Percentiles rank a stretch among this genome's conserved stretches.
Conservation (phyloP, 768 basidiomycete genomes). For the Sporobolomyces roseus region DNA sequence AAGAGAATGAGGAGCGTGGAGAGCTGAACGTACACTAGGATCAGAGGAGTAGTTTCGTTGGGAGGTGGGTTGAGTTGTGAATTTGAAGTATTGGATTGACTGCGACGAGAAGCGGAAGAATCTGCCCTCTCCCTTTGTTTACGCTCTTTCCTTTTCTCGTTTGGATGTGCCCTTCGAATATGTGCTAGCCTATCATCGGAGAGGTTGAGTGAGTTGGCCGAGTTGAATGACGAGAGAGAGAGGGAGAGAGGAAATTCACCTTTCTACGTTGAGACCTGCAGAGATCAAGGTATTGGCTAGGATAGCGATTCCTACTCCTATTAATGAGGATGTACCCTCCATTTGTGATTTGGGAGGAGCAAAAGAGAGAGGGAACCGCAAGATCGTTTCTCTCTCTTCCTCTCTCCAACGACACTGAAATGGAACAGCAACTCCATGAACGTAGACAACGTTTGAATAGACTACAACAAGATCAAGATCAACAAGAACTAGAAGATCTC, state of each 20-base stretch:
- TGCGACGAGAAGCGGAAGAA: too few relatives aligned
- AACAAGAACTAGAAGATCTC: neutral
- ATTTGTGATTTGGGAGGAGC: neutral
- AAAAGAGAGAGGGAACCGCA: neutral
- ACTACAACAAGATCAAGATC: neutral
- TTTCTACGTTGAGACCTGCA: conserved; percentile 80
- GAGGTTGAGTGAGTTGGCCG: neutral
- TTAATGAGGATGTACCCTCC: conserved; percentile 46
- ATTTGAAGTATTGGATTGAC: too few relatives aligned
- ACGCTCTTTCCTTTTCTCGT: neutral
- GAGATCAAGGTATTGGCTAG: conserved; percentile 83
- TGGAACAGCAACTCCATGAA: neutral
- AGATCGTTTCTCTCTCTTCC: neutral
- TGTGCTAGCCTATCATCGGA: conserved; percentile 58
- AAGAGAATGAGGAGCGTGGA: too few relatives aligned
- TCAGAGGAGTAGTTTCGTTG: neutral
- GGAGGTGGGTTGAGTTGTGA: too few relatives aligned
- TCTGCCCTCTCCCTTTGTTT: neutral
- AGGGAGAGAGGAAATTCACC: neutral
- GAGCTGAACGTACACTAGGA: neutral
- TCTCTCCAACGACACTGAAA: neutral
- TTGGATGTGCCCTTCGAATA: neutral
- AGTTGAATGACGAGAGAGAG: neutral
- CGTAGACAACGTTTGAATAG: neutral
- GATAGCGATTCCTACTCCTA: conserved; percentile 79